Percentiles rank a stretch among this genome's conserved stretches.
phyloP scores from a whole-genome alignment of 805 yeast genomes.

The Starmerella roubikii region DNA sequence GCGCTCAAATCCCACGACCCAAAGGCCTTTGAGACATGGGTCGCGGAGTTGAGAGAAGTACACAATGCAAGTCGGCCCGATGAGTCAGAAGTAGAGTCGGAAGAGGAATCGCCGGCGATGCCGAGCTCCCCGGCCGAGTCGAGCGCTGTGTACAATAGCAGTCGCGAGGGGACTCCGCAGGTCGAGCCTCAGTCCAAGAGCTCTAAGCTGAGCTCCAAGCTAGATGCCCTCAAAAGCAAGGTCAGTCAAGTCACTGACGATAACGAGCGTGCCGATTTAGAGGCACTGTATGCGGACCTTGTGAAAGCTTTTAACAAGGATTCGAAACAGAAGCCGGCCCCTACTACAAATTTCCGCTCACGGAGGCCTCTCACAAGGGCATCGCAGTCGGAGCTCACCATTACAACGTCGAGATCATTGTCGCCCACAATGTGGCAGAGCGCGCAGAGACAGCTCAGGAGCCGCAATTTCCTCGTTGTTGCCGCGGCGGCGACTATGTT shows the following conservation, averaged over 20 bases:
- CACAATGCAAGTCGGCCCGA: slow-evolving; percentile 3
- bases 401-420: background rate
- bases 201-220: too few relatives aligned
- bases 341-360: too few relatives aligned
- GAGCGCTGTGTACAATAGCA: background rate
- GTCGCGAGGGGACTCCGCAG: background rate
- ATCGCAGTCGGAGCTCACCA: background rate
- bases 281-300: too few relatives aligned
- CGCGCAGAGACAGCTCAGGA: background rate
- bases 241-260: too few relatives aligned
- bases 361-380: background rate
- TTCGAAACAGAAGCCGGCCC: too few relatives aligned
- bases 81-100: slow-evolving; percentile 14
- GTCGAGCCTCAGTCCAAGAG: background rate
- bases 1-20: slow-evolving; percentile 53
- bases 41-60: slow-evolving; percentile 52
- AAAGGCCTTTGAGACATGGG: slow-evolving; percentile 69
- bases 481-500: background rate
- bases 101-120: background rate
- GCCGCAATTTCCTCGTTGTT: background rate
- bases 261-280: too few relatives aligned
- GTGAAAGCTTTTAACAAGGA: too few relatives aligned
- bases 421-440: background rate
- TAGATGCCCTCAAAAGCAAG: too few relatives aligned
- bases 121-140: background rate